phyloP scores from a whole-genome alignment of 305 asterid genomes.

The Fraxinus nigra region DNA sequence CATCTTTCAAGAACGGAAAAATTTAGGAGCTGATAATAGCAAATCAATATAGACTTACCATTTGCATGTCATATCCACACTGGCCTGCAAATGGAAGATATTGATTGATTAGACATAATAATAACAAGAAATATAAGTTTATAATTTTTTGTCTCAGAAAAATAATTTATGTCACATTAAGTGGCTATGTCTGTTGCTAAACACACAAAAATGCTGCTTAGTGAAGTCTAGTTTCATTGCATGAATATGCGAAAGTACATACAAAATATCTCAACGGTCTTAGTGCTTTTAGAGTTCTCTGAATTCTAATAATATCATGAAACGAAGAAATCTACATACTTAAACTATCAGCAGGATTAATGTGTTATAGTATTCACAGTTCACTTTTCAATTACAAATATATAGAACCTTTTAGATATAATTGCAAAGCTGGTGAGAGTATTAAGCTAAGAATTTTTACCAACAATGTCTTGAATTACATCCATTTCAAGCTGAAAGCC shows the following conservation, averaged over 20 bases:
- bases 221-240: constrained; percentile 1
- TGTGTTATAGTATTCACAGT: background rate
- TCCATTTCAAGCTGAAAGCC: constrained; percentile 62
- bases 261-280: background rate
- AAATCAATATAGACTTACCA: constrained; percentile 40
- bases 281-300: constrained; percentile 1
- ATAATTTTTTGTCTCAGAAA: background rate
- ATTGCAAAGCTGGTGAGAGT: background rate
- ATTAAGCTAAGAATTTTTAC: constrained; percentile 40
- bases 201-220: background rate
- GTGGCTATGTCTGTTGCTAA: background rate
- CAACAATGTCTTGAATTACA: constrained; percentile 61
- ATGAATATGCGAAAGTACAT: background rate
- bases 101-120: constrained; percentile 26
- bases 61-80: constrained; percentile 66
- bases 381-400: background rate
- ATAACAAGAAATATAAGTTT: constrained; percentile 10
- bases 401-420: background rate
- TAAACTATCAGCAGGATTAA: background rate
- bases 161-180: background rate
- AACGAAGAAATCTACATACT: background rate
- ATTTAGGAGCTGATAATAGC: background rate
- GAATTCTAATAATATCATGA: background rate
- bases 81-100: constrained; percentile 60
- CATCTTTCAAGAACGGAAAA: background rate